These are phyloP conservation scores for Yarrowia bubula DNA, from an alignment of 805 yeast genomes.

Conservation along the genomic window DNA sequence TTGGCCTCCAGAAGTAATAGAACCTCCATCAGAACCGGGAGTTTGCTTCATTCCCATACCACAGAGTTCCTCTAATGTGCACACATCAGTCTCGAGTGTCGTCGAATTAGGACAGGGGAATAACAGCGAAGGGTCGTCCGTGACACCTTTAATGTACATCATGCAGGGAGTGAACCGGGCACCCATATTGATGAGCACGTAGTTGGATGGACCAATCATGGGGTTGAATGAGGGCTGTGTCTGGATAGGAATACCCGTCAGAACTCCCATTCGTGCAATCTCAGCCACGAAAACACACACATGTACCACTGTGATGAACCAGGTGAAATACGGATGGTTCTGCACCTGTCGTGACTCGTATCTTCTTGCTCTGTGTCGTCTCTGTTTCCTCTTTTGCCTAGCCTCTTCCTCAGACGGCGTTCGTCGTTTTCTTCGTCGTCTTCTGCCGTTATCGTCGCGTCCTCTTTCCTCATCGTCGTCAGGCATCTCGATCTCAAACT, in stretches of 20 bases:
- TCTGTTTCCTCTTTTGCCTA: conserved; percentile 11
- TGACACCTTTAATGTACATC: conserved; percentile 51
- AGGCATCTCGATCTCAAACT: conserved; percentile 3
- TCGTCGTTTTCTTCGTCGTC: conserved; percentile 18
- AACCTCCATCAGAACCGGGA: conserved; percentile 36
- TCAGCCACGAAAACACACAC: conserved; percentile 61
- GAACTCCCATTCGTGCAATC: conserved; percentile 52
- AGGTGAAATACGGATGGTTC: conserved; percentile 37
- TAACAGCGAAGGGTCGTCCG: conserved; percentile 46
- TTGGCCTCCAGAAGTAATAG: conserved; percentile 45
- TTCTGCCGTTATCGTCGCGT: background rate
- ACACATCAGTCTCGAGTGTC: conserved; percentile 51
- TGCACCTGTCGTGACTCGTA: conserved; percentile 21
- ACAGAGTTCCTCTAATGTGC: conserved; percentile 57
- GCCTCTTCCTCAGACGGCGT: conserved; percentile 19
- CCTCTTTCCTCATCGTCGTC: conserved; percentile 4
- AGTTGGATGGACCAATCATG: conserved; percentile 73
- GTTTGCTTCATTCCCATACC: conserved; percentile 45
- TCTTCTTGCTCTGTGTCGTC: conserved; percentile 14
- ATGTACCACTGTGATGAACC: conserved; percentile 40
- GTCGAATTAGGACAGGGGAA: conserved; percentile 76
- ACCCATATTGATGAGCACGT: conserved; percentile 65
- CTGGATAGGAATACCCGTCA: conserved; percentile 65
- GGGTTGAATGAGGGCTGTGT: conserved; percentile 73
- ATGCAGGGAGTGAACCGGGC: conserved; percentile 71